Percentiles rank a stretch among this genome's conserved stretches.
Evolutionary conservation across 106 monocot species (phyloP).

Genomic region (Alisma plantagoaquatica): DNA sequence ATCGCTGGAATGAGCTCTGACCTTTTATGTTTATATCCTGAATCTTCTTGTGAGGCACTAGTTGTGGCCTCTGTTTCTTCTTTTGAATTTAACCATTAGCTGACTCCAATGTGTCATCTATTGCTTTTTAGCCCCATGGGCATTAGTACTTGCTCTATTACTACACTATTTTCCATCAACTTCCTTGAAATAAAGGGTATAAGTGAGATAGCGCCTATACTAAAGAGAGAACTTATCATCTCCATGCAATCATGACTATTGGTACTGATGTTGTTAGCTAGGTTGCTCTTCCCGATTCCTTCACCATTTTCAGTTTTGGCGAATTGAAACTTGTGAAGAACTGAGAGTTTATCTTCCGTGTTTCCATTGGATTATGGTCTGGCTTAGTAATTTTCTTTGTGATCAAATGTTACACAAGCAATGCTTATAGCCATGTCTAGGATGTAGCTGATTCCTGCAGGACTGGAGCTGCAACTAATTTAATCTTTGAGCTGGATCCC

Average conservation of each 20-base stretch:
- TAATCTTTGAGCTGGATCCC: conserved; percentile 5
- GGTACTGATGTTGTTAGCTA: too few relatives aligned
- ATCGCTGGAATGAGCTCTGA: conserved; percentile 26
- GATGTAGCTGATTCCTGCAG: conserved; percentile 10
- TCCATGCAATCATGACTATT: too few relatives aligned
- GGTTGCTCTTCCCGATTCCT: too few relatives aligned
- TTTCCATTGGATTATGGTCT: conserved; percentile 7
- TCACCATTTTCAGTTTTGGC: too few relatives aligned
- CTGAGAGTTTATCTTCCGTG: too few relatives aligned
- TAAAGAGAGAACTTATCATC: too few relatives aligned
- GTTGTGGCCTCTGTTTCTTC: conserved; percentile 24
- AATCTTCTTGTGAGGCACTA: conserved; percentile 18
- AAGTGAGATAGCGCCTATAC: too few relatives aligned
- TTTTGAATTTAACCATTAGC: conserved; percentile 13
- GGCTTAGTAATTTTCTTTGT: conserved; percentile 2
- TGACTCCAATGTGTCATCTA: conserved; percentile 11
- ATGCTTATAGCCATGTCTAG: not conserved
- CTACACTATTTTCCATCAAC: conserved; percentile 20
- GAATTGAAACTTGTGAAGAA: too few relatives aligned
- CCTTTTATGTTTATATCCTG: conserved; percentile 20
- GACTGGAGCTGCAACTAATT: conserved; percentile 12
- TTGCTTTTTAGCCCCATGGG: conserved; percentile 18
- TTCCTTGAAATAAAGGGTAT: conserved; percentile 5
- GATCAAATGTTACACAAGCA: conserved; percentile 3
- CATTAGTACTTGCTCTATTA: conserved; percentile 16